phyloP scores from a whole-genome alignment of 1,139 yeast species.

The Suhomyces kunorum region DNA sequence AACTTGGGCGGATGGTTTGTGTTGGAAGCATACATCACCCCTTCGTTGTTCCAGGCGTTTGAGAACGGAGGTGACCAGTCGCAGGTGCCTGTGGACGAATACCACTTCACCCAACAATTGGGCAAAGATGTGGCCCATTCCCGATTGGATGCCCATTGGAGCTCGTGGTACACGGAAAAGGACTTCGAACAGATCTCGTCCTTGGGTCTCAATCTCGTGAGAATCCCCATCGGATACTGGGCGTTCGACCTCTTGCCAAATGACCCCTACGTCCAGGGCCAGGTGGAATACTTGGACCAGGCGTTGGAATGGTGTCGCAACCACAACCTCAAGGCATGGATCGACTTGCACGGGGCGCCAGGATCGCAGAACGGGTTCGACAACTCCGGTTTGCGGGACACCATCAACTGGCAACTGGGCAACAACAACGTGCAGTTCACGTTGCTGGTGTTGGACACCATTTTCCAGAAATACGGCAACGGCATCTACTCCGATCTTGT shows the following conservation, averaged over 20 bases:
- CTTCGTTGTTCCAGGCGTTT: slow-evolving; percentile 73
- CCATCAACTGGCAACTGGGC: slow-evolving; percentile 55
- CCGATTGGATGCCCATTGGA: slow-evolving; percentile 73
- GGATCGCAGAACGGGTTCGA: slow-evolving; percentile 99
- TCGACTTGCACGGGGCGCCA: slow-evolving; percentile 93
- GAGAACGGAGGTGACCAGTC: slow-evolving; percentile 45
- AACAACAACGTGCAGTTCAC: slow-evolving; percentile 53
- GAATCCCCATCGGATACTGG: slow-evolving; percentile 97
- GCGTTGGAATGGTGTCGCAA: slow-evolving; percentile 77
- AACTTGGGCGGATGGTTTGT: slow-evolving; percentile 94
- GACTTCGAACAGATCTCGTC: slow-evolving; percentile 65
- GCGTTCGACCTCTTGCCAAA: slow-evolving; percentile 64
- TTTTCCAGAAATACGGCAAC: slow-evolving; percentile 65
- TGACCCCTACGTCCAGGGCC: slow-evolving; percentile 93
- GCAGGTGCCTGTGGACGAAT: slow-evolving; percentile 82
- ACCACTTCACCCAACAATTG: slow-evolving; percentile 60
- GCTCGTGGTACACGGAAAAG: slow-evolving; percentile 69
- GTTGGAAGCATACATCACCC: slow-evolving; percentile 80
- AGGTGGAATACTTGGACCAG: slow-evolving; percentile 65
- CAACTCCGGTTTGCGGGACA: slow-evolving; percentile 84
- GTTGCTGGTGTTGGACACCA: slow-evolving; percentile 47
- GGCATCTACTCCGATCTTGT: slow-evolving; percentile 67
- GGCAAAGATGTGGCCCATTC: slow-evolving; percentile 60
- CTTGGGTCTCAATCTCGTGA: slow-evolving; percentile 79
- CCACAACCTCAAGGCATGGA: slow-evolving; percentile 73